These are phyloP conservation scores for Saccharomycopsis schoenii DNA, from an alignment of 805 yeast genomes.

Conservation along the genomic window DNA sequence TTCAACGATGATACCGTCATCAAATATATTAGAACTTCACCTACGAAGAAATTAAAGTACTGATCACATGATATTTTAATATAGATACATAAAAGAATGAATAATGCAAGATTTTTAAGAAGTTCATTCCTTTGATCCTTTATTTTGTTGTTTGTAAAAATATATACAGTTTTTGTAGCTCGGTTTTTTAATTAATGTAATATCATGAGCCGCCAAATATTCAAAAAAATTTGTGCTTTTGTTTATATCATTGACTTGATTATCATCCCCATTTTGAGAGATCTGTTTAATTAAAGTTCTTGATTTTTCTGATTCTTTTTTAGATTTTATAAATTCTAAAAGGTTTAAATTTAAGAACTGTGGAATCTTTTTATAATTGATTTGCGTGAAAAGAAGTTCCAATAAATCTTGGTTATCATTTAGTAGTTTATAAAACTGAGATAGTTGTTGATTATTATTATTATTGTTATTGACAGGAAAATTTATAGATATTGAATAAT, in stretches of 20 bases:
- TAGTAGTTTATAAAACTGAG: not conserved
- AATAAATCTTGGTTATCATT: not conserved
- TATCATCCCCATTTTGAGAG: not conserved
- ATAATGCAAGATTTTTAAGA: not conserved
- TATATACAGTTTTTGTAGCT: not conserved
- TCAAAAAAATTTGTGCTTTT: not conserved
- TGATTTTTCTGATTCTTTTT: not conserved
- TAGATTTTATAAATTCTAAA: not conserved
- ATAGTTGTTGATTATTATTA: not conserved
- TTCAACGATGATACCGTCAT: conserved; percentile 1
- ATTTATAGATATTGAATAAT: not conserved
- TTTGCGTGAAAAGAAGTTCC: not conserved
- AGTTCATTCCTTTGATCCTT: not conserved
- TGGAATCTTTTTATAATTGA: not conserved
- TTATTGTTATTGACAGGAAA: not conserved
- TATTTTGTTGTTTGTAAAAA: not conserved
- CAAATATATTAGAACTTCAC: not conserved
- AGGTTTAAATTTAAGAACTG: not conserved
- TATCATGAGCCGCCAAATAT: not conserved
- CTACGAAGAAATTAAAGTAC: not conserved
- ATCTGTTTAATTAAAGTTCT: not conserved
- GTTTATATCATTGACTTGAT: not conserved
- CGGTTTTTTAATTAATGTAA: not conserved
- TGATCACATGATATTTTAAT: not conserved
- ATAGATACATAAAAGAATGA: not conserved